Percentiles rank a stretch among this genome's conserved stretches.
Conservation (phyloP, 2,329 filamentous ascomycete species). For the Curvularia spicifera region DNA sequence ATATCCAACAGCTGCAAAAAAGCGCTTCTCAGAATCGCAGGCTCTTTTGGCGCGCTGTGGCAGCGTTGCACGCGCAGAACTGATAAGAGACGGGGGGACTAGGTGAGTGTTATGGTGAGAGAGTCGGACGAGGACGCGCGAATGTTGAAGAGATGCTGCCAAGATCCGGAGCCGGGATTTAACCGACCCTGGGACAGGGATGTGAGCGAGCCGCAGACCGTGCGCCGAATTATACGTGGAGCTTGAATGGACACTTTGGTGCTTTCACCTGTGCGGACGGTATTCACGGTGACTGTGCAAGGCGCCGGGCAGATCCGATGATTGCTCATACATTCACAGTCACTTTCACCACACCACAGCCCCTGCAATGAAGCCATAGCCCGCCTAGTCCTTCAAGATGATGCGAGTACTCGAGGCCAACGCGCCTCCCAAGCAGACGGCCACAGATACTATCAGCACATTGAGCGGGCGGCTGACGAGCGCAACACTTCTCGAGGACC, state of each 20-base stretch:
- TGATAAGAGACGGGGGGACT: slow-evolving; percentile 13
- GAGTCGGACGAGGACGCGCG: slow-evolving; percentile 11
- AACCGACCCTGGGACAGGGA: slow-evolving; percentile 17
- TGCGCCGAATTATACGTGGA: slow-evolving; percentile 35
- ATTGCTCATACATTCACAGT: neutral
- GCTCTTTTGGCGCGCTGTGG: slow-evolving; percentile 9
- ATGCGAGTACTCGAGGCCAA: slow-evolving; percentile 67
- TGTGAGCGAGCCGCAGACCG: slow-evolving; percentile 15
- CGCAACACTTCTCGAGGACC: slow-evolving; percentile 91
- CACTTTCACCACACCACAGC: slow-evolving; percentile 4
- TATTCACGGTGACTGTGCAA: neutral
- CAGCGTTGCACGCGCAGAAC: slow-evolving; percentile 16
- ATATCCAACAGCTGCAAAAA: slow-evolving; percentile 8
- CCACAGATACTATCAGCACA: slow-evolving; percentile 90
- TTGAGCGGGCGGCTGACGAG: slow-evolving; percentile 86
- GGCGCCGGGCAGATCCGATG: slow-evolving; percentile 3
- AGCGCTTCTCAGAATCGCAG: slow-evolving; percentile 5
- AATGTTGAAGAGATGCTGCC: slow-evolving; percentile 20
- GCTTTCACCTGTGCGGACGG: neutral
- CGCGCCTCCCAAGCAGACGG: slow-evolving; percentile 94
- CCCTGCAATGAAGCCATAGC: slow-evolving; percentile 30
- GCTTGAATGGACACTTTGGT: slow-evolving; percentile 5
- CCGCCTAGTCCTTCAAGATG: slow-evolving; percentile 41
- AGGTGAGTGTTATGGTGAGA: slow-evolving; percentile 3
- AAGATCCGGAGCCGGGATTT: slow-evolving; percentile 28